Evolutionary conservation across 2,329 filamentous ascomycete species (phyloP), one percentile per base, ranked within the genome.

Genomic region (Claviceps sorghi): DNA sequence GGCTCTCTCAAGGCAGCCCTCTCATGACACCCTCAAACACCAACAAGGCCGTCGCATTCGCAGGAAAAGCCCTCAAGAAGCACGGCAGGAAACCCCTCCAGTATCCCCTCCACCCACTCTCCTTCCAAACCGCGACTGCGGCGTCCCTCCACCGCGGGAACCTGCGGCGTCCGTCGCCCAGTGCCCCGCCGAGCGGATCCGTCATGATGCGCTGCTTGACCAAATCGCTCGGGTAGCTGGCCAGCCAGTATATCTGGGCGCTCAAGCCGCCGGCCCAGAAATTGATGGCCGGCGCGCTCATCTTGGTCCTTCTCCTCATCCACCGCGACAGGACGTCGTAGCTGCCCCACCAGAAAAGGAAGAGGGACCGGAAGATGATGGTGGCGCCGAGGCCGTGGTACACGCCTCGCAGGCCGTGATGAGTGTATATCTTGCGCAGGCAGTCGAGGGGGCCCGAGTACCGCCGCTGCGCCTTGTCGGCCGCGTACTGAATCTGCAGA

Each of bases 171-270:
- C 86, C 82, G 58, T 88, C 84, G 19, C 75, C 72, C 13, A 90
- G 68, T 1, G 72, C 73, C 1, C 84, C 83, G 1, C 85, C 90
- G 50, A 97, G 71, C 4, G 87, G 82, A 68, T 97, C 93, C 15
- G 91, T 96, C 93, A 98, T 97, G 64, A 98, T 85, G 34, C 89
- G 78, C 73, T 97, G 91, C 76, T 97, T 97, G 52, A 97, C 83
- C 22, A 96, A 87, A 65, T 97, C 91, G 48, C 82, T 86, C 1
- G 93, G 91, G 64, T 97, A 97, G 57, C 85, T 87, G 19, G 86
- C 88, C 44, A 95, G 67, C 93, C 93, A 98, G 65, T 96, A 98
- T 17, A 95, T 71, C 72, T 98, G 93, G 0, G 93, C 93, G 48
- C 85, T 90, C 50, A 97, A 71, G 0, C 93, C 93, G 3, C 93